A percentile compares a stretch with the other conserved stretches of the same genome.
phyloP scores from a whole-genome alignment of 257 asterid species.

The Verbascum thapsus region DNA sequence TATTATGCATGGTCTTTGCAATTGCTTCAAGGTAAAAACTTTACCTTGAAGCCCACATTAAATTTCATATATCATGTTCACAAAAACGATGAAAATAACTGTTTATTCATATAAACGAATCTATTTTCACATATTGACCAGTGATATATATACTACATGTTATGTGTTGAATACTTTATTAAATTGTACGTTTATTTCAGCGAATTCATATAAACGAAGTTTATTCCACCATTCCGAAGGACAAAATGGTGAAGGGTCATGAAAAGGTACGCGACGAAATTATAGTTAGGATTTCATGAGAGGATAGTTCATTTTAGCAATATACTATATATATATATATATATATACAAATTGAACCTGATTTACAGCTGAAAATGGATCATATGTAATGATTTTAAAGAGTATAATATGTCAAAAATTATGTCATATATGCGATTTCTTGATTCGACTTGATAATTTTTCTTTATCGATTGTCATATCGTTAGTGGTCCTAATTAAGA shows the following conservation, averaged over 20 bases:
- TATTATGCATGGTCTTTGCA: too few relatives aligned
- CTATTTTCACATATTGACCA: too few relatives aligned
- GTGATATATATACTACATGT: too few relatives aligned
- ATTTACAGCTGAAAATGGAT: conserved; percentile 24
- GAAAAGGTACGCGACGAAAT: conserved; percentile 20
- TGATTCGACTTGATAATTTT: background rate
- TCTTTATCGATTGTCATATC: too few relatives aligned
- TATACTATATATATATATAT: too few relatives aligned
- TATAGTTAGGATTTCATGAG: background rate
- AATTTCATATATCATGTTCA: too few relatives aligned
- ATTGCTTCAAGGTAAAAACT: too few relatives aligned
- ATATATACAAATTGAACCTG: conserved; percentile 2
- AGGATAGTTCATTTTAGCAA: too few relatives aligned
- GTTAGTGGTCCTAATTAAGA: too few relatives aligned
- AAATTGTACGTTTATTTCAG: conserved; percentile 1
- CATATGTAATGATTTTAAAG: conserved; percentile 18
- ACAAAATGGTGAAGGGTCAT: background rate
- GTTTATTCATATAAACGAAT: too few relatives aligned
- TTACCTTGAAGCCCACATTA: too few relatives aligned
- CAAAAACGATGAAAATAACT: too few relatives aligned
- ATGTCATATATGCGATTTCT: conserved; percentile 13
- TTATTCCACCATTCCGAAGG: background rate
- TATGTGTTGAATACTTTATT: background rate
- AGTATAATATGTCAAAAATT: conserved; percentile 28
- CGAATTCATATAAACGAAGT: background rate